Evolutionary conservation across 306 rosid genomes (phyloP), one percentile per base, ranked within the genome.

Genomic region (Cucurbita maxima): DNA sequence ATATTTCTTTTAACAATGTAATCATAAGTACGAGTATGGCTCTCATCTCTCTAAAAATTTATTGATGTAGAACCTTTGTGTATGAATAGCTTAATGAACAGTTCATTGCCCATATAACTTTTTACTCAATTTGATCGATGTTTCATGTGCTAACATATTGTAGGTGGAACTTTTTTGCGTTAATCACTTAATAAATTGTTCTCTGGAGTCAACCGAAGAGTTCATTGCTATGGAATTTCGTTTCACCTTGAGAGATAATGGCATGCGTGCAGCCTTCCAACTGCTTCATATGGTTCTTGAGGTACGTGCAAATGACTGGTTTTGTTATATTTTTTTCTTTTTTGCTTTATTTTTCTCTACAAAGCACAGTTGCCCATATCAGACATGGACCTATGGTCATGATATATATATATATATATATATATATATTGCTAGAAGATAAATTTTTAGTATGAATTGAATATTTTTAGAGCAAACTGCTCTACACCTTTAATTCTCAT

Each of bases 151-250:
- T n/a, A 8, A 52, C 55, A 45, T 75, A 58, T 58, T 67, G 63
- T 86, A 94, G 97, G 99, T 94, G 77, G 99, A 94, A 75, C 96
- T 94, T 84, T 94, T 94, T 79, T 94, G 99, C 82, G 96, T 94
- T 74, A 94, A 94, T 82, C 96, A 94, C 84, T 85, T 89, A 78
- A 88, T 94, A 69, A 94, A 94, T 80, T 94, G 99, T 87, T 94
- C 99, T 51, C 81, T 94, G 87, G 99, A 94, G 79, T 94, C 99
- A 40, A 94, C 97, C 1, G 99, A 94, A 84, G 99, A 94, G 83
- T 94, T 94, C 79, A 91, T 94, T 79, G 82, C 95, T 60, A 91
- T 94, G 99, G 99, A 94, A 85, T 94, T 94, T 61, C 99, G 99
- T 79, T 94, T 94, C 84, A 94, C 97, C 68, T 81, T 94, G 76